phyloP scores from a whole-genome alignment of 2,329 filamentous ascomycete genomes.

The Zymoseptoria crescenta region DNA sequence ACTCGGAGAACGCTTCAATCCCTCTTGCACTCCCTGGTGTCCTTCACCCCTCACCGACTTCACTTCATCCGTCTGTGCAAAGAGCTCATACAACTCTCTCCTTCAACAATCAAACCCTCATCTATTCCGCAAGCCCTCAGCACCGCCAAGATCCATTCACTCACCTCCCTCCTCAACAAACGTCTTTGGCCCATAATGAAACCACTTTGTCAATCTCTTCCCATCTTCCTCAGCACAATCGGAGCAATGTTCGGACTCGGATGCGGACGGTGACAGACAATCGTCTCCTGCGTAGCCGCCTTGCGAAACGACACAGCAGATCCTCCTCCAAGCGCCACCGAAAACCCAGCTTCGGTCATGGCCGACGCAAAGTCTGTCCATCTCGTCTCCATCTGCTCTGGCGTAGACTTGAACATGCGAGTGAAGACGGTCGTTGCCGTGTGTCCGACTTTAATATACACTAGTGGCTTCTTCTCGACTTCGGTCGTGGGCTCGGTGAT shows the following conservation, averaged over 20 bases:
- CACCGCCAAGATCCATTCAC: no score
- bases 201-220: constrained; percentile 26
- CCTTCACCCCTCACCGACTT: no score
- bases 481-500: background rate
- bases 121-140: no score
- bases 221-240: constrained; percentile 23
- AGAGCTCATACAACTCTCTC: no score
- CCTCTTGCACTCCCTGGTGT: no score
- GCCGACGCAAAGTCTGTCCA: constrained; percentile 14
- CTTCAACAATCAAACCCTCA: no score
- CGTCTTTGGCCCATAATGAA: constrained; percentile 19
- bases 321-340: constrained; percentile 8
- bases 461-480: background rate
- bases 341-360: constrained; percentile 14
- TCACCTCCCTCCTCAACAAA: constrained; percentile 9
- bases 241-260: constrained; percentile 22
- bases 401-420: constrained; percentile 5
- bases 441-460: no score
- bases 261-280: constrained; percentile 26
- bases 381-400: background rate
- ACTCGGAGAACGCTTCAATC: no score
- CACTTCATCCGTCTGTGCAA: no score
- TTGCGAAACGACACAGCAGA: constrained; percentile 12
- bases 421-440: background rate
- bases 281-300: background rate